Evolutionary conservation across 1,139 yeast species (phyloP), one percentile per base, ranked within the genome.

Genomic region (Nadsonia commutata): DNA sequence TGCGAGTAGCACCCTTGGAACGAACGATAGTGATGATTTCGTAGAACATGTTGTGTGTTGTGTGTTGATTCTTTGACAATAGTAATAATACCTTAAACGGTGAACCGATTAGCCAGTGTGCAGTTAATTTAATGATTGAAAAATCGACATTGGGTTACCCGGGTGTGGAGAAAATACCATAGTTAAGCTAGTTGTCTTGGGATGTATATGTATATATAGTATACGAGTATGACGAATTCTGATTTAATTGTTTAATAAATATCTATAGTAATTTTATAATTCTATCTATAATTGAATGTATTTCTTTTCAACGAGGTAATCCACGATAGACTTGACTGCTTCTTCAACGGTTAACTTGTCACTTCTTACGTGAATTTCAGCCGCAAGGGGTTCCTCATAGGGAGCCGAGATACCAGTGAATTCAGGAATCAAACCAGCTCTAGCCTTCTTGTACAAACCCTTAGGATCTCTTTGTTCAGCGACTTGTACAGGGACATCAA

Each of bases 401-500:
- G 97, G 97, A 16, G 95, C 96, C 52, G 88, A 79, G 49, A 88
- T 80, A 45, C 97, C 97, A 19, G 97, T 88, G 66, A 88, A 88
- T 59, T 88, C 95, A 65, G 84, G 84, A 61, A 88, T 88, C 50
- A 81, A 69, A 27, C 97, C 97, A 56, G 86, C 94, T 60, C 96
- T 78, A 19, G 97, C 97, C 72, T 88, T 88, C 66, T 86, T 85
- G 69, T 88, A 88, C 53, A 88, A 71, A 8, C 97, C 97, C 70
- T 88, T 88, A 50, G 97, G 97, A 63, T 88, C 97, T 65, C 97
- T 82, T 64, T 83, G 74, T 68, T 88, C 97, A 43, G 96, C 97
- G 48, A 86, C 85, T 55, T 80, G 86, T 43, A 88, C 71, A 31
- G 97, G 96, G 41, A 85, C 95, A 60, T 88, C 95, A 40, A 88